Evolutionary conservation across 495 filamentous ascomycete species (phyloP), one percentile per base, ranked within the genome.

Genomic region (Podospora appendiculata): DNA sequence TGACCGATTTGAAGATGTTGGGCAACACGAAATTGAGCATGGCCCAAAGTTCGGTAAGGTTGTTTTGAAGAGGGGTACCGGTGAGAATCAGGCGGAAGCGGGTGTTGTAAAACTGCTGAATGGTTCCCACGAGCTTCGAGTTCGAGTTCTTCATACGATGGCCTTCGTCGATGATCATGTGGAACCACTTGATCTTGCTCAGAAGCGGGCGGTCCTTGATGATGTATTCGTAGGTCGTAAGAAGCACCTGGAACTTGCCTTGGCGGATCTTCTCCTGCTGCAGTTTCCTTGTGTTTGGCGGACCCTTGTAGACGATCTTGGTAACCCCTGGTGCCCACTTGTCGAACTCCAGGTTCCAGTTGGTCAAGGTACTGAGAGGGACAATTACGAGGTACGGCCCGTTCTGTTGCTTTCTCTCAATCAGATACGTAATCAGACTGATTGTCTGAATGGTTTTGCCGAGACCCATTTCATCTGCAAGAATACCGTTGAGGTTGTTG

Each of bases 391-490:
- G 73, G 67, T 93, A 98, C 0, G 93, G 93, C 0, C 93, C 93
- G 45, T 85, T 87, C 59, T 97, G 92, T 54, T 85, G 77, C 74
- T 98, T 98, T 74, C 79, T 87, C 73, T 96, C 91, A 58, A 97
- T 96, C 54, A 98, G 85, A 65, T 97, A 89, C 5, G 94, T 96
- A 56, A 98, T 84, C 71, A 98, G 75, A 76, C 88, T 94, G 74
- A 98, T 98, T 40, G 94, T 97, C 73, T 98, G 93, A 57, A 98
- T 98, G 0, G 93, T 98, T 73, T 98, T 98, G 63, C 93, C 93
- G 53, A 98, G 88, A 84, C 93, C 93, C 93, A 98, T 98, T 72
- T 98, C 93, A 59, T 98, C 93, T 47, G 93, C 93, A 55, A 98
- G 74, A 57, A 98, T 97, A 79, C 93, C 93, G 67, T 97, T 97